Evolutionary conservation across 2,329 filamentous ascomycete species (phyloP), one percentile per base, ranked within the genome.

Genomic region (Botryotinia globosa): DNA sequence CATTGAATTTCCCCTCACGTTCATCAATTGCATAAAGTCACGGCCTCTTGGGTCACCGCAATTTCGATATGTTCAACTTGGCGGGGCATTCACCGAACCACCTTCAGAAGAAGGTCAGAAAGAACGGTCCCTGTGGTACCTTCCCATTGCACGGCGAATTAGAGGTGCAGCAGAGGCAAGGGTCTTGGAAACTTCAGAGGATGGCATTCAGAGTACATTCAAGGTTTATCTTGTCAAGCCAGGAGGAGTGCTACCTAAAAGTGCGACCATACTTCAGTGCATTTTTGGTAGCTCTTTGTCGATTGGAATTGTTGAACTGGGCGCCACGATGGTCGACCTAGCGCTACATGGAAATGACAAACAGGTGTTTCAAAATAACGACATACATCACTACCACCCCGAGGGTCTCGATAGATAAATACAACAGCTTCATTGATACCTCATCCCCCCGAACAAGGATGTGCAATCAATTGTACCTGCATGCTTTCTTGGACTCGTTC

Each of bases 101-200:
- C 64, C 64, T 66, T 8, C 20, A 25, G 29, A 51, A 66, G 32
- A 66, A 34, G 64, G 64, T 34, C 44, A n/a, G 16, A 20, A 66
- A 51, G 44, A 66, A 51, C 29, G 44, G 22, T 34, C 44, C 4
- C 25, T 66, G 32, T 66, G 64, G 64, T 66, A 66, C 45, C 54
- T 9, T n/a, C 16, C 44, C 14, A 48, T 18, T 9, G 64, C 44
- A 37, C 42, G 64, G 12, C 20, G 64, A n/a, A 51, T 66, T n/a
- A 66, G 64, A 66, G 64, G 64, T 7, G 22, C n/a, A 37, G 64
- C 34, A 51, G 64, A 66, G 44, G 45, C 42, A 66, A 66, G 32
- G 45, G 44, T 66, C 25, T 18, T 66, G 32, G 64, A 51, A 16
- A n/a, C 22, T 51, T 34, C 42, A 5, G 64, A 51, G 25, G 32